These are phyloP conservation scores for Xylaria venustula DNA, from an alignment of 495 filamentous ascomycete genomes.

Conservation along the genomic window DNA sequence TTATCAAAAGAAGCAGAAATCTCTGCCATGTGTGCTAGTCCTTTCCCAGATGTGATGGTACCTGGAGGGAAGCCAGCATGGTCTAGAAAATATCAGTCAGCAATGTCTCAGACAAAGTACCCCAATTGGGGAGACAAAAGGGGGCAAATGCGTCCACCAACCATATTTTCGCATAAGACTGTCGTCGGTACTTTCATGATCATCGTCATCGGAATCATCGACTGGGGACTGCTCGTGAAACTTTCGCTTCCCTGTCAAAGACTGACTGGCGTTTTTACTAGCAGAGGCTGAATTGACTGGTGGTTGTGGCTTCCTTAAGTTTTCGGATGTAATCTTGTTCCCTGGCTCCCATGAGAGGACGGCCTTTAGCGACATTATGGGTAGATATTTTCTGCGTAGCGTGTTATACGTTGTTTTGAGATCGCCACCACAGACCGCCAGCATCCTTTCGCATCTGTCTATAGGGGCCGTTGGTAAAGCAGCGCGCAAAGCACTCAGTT, in stretches of 20 bases:
- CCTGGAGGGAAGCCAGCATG: conserved; percentile 50
- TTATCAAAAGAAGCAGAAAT: conserved; percentile 24
- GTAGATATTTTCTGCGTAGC: conserved; percentile 14
- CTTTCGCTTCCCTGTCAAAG: background rate
- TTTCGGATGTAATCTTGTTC: background rate
- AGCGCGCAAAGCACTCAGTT: conserved; percentile 30
- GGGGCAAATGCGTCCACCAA: background rate
- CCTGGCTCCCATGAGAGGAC: background rate
- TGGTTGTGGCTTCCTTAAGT: background rate
- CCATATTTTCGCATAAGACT: conserved; percentile 7
- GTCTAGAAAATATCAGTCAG: conserved; percentile 26
- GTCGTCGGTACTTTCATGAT: conserved; percentile 22
- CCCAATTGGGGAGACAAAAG: background rate
- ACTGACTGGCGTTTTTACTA: background rate
- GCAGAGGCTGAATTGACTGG: background rate
- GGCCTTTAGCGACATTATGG: conserved; percentile 10
- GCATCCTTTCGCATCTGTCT: conserved; percentile 25
- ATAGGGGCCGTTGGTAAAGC: conserved; percentile 34
- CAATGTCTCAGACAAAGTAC: conserved; percentile 28
- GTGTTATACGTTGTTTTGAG: conserved; percentile 16
- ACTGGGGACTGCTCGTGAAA: background rate
- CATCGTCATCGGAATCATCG: conserved; percentile 10
- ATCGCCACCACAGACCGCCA: conserved; percentile 20
- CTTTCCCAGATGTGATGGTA: conserved; percentile 44
- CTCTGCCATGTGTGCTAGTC: conserved; percentile 36